Conservation (phyloP, 2,329 filamentous ascomycete genomes). For the Colletotrichum zoysiae region DNA sequence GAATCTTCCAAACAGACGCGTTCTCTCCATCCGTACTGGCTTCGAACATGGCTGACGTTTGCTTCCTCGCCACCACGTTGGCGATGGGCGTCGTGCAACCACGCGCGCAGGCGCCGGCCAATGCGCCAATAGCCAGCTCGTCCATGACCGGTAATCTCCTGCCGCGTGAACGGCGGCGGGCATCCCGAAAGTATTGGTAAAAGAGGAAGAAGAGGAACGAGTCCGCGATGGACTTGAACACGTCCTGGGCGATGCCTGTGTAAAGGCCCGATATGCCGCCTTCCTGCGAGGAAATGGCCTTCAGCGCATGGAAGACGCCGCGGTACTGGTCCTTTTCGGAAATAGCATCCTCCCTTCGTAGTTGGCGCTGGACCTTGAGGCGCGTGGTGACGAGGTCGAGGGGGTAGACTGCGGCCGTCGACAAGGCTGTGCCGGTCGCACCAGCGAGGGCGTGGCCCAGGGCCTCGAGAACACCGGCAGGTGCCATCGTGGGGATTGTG, state of each 20-base stretch:
- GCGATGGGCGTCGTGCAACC: constrained; percentile 83
- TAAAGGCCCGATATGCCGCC: constrained; percentile 81
- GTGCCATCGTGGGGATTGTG: constrained; percentile 6
- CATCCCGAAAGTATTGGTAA: constrained; percentile 67
- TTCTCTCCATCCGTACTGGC: constrained; percentile 39
- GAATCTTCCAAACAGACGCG: constrained; percentile 67
- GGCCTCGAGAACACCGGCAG: constrained; percentile 70
- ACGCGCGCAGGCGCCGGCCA: constrained; percentile 81
- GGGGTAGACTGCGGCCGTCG: constrained; percentile 84
- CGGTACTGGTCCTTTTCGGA: constrained; percentile 64
- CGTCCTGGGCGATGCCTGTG: constrained; percentile 72
- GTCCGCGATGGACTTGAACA: constrained; percentile 77
- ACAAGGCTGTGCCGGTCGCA: constrained; percentile 81
- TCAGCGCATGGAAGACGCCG: constrained; percentile 76
- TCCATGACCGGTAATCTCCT: constrained; percentile 70
- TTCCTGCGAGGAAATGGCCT: constrained; percentile 77
- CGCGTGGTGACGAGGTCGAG: constrained; percentile 85
- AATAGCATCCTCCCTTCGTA: constrained; percentile 52
- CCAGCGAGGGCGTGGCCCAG: constrained; percentile 87
- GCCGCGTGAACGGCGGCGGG: constrained; percentile 52
- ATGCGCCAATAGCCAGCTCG: constrained; percentile 79
- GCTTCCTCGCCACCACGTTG: constrained; percentile 85
- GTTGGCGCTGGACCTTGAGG: constrained; percentile 80
- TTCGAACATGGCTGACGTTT: constrained; percentile 67
- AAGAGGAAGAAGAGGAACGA: constrained; percentile 90